Evolutionary conservation across 768 basidiomycete species (phyloP).

Genomic region (Neoboletus magnificus): DNA sequence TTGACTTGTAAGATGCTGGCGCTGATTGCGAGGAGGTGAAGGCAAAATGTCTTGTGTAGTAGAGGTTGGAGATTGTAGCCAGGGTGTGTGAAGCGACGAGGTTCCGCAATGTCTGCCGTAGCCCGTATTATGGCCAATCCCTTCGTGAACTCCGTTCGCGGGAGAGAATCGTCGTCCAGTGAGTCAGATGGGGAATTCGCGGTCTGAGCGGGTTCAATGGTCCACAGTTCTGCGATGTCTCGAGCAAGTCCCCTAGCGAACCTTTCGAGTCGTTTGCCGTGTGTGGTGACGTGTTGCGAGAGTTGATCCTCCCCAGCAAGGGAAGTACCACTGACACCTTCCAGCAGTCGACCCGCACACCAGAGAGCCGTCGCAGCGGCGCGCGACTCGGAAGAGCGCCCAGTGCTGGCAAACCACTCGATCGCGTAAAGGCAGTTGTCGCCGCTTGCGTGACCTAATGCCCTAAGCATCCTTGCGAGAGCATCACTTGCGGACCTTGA

Average conservation of each 20-base stretch:
- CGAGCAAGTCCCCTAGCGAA: constrained; percentile 60
- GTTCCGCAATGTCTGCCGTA: constrained; percentile 47
- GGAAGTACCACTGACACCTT: constrained; percentile 58
- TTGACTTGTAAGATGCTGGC: constrained; percentile 69
- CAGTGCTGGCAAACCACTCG: constrained; percentile 74
- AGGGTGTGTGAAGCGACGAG: constrained; percentile 26
- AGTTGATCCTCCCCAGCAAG: constrained; percentile 32
- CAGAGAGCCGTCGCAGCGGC: constrained; percentile 73
- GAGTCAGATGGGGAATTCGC: constrained; percentile 15
- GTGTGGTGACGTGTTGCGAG: background rate
- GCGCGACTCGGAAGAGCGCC: constrained; percentile 40
- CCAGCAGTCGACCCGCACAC: constrained; percentile 75
- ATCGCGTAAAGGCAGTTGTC: constrained; percentile 71
- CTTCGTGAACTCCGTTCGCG: constrained; percentile 57
- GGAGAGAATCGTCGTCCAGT: constrained; percentile 34
- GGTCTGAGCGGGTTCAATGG: constrained; percentile 38
- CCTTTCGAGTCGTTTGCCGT: constrained; percentile 57
- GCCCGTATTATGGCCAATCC: constrained; percentile 65
- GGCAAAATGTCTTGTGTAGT: constrained; percentile 67
- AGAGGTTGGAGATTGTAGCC: constrained; percentile 44
- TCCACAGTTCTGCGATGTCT: constrained; percentile 71
- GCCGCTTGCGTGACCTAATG: constrained; percentile 65
- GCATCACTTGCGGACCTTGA: constrained; percentile 50
- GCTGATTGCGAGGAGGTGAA: constrained; percentile 71
- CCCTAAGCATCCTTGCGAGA: constrained; percentile 68